These are phyloP conservation scores for Cyathus striatus DNA, from an alignment of 768 basidiomycete species.

Conservation along the genomic window DNA sequence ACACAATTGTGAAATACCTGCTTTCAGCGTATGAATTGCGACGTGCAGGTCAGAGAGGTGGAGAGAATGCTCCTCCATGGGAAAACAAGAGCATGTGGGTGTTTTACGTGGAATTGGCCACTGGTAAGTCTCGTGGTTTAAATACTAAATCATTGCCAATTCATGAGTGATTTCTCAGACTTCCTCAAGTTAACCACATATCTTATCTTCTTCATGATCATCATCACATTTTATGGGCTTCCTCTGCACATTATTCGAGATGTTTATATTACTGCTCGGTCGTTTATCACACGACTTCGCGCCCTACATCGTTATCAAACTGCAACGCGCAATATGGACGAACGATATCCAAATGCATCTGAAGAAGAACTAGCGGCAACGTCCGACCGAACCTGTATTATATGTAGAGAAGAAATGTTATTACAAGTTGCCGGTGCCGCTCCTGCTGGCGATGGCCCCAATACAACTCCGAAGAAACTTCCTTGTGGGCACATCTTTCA, in stretches of 20 bases:
- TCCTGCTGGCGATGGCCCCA: constrained; percentile 60
- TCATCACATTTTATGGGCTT: constrained; percentile 90
- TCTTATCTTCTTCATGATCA: constrained; percentile 88
- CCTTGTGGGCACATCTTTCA: constrained; percentile 98
- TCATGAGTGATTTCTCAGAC: constrained; percentile 57
- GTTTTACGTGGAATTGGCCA: constrained; percentile 90
- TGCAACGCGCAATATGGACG: constrained; percentile 95
- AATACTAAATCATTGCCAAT: constrained; percentile 6
- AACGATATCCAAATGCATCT: constrained; percentile 90
- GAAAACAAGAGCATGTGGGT: constrained; percentile 97
- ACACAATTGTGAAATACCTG: constrained; percentile 76
- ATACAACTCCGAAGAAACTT: constrained; percentile 94
- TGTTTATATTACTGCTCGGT: constrained; percentile 92
- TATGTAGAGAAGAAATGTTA: constrained; percentile 95
- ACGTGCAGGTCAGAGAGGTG: constrained; percentile 70
- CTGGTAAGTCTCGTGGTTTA: constrained; percentile 49
- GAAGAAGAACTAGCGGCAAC: constrained; percentile 75
- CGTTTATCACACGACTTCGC: constrained; percentile 82
- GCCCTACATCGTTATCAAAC: constrained; percentile 90
- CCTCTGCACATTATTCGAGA: constrained; percentile 97
- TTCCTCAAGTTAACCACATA: constrained; percentile 92
- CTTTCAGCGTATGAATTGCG: constrained; percentile 80
- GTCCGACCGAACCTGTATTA: constrained; percentile 93
- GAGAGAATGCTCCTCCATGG: constrained; percentile 88
- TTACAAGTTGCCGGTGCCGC: constrained; percentile 26